Evolutionary conservation across 306 rosid species (phyloP).

Genomic region (Malus orientalis): DNA sequence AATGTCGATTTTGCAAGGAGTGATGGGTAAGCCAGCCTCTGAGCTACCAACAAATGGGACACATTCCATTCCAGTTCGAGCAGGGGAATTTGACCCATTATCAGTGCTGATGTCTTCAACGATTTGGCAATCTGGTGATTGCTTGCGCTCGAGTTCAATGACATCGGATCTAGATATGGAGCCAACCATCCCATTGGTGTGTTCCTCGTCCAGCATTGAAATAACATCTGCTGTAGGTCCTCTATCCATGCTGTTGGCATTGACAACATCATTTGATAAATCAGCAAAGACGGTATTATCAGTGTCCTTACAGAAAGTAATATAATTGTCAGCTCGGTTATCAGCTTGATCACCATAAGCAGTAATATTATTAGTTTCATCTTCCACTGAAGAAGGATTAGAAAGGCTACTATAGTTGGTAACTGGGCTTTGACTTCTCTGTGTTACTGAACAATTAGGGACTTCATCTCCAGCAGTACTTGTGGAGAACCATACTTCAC

Average conservation of each 20-base stretch:
- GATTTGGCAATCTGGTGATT: slow-evolving; percentile 40
- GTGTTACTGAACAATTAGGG: slow-evolving; percentile 47
- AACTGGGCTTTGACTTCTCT: slow-evolving; percentile 80
- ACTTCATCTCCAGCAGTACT: slow-evolving; percentile 48
- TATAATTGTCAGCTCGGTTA: slow-evolving; percentile 48
- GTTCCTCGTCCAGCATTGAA: slow-evolving; percentile 58
- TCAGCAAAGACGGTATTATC: slow-evolving; percentile 36
- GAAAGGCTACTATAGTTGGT: slow-evolving; percentile 89
- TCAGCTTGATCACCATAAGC: slow-evolving; percentile 52
- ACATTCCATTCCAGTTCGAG: slow-evolving; percentile 53
- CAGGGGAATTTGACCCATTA: slow-evolving; percentile 46
- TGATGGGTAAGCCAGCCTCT: slow-evolving; percentile 67
- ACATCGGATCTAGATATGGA: slow-evolving; percentile 35
- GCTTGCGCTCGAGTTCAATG: slow-evolving; percentile 41
- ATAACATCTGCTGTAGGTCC: slow-evolving; percentile 36
- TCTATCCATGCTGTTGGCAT: slow-evolving; percentile 27
- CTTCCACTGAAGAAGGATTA: slow-evolving; percentile 91
- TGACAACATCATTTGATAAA: slow-evolving; percentile 37
- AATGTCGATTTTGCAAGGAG: slow-evolving; percentile 72
- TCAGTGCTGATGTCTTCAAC: slow-evolving; percentile 53
- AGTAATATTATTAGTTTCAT: slow-evolving; percentile 72
- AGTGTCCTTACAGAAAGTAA: slow-evolving; percentile 39
- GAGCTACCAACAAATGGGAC: slow-evolving; percentile 45
- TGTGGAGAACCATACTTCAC: slow-evolving; percentile 61
- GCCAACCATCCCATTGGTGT: slow-evolving; percentile 18